phyloP scores from a whole-genome alignment of 331 rosid species.

The Pyracantha coccinea region DNA sequence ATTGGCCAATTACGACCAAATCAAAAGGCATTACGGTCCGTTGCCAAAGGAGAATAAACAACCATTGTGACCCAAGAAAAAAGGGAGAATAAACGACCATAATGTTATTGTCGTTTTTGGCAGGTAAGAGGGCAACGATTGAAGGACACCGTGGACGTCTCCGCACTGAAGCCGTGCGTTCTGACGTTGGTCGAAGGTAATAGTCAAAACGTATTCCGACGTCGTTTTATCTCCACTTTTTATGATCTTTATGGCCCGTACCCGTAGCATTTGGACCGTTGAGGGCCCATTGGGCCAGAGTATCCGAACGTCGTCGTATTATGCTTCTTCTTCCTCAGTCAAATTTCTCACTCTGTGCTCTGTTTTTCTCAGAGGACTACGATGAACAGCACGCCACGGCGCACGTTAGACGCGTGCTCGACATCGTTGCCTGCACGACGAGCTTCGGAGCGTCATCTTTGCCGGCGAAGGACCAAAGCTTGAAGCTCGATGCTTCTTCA shows the following conservation, averaged over 20 bases:
- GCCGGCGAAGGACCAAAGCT: slow-evolving; percentile 26
- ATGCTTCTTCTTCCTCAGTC: background rate
- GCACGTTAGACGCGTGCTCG: slow-evolving; percentile 75
- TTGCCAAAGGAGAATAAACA: too few species aligned
- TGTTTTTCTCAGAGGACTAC: slow-evolving; percentile 55
- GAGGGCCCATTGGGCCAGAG: background rate
- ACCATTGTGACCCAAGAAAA: background rate
- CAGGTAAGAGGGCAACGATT: slow-evolving; percentile 81
- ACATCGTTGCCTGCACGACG: slow-evolving; percentile 80
- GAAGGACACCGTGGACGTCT: slow-evolving; percentile 78
- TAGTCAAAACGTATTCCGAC: slow-evolving; percentile 6
- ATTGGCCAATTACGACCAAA: background rate
- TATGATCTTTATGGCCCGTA: background rate
- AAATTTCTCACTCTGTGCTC: background rate
- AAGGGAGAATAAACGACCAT: background rate
- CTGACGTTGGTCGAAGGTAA: slow-evolving; percentile 71
- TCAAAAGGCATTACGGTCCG: background rate
- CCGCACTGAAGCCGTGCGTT: slow-evolving; percentile 82
- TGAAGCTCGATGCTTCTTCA: slow-evolving; percentile 22
- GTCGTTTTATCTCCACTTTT: slow-evolving; percentile 1
- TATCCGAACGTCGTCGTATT: background rate
- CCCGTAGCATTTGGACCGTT: background rate
- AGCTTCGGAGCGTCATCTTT: slow-evolving; percentile 54
- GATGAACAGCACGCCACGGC: slow-evolving; percentile 60
- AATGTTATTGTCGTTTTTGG: background rate